Percentiles rank a stretch among this genome's conserved stretches.
phyloP scores from a whole-genome alignment of 306 rosid genomes.

The Trichosanthes truncata region DNA sequence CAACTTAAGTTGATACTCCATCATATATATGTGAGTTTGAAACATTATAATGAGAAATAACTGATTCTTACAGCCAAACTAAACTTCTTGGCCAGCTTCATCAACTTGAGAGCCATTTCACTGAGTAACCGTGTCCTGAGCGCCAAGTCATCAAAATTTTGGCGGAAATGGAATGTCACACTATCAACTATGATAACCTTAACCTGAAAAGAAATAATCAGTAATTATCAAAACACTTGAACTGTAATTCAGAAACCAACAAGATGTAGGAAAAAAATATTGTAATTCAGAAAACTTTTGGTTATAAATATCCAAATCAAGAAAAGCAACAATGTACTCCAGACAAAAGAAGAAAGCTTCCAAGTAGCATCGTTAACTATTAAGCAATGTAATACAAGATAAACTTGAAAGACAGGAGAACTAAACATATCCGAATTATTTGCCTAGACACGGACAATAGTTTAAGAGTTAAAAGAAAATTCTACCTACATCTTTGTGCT shows the following conservation, averaged over 20 bases:
- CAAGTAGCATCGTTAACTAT: not conserved
- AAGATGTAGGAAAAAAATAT: not conserved
- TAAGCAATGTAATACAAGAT: not conserved
- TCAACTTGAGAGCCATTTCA: constrained; percentile 85
- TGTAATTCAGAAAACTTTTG: not conserved
- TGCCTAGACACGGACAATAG: not conserved
- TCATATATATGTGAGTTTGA: not conserved
- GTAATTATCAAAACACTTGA: not conserved
- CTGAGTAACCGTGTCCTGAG: constrained; percentile 75
- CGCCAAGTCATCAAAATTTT: constrained; percentile 85
- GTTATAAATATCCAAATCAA: not conserved
- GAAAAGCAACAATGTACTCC: not conserved
- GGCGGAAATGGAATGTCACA: constrained; percentile 91
- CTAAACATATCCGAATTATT: not conserved
- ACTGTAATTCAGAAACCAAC: not conserved
- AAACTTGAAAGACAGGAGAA: not conserved
- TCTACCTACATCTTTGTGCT: constrained; percentile 71
- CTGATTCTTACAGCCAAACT: constrained; percentile 55
- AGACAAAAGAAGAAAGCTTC: not conserved
- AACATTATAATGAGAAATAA: constrained; percentile 14
- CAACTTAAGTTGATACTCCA: not conserved
- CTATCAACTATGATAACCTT: constrained; percentile 78
- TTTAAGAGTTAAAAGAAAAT: not conserved
- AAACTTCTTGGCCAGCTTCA: constrained; percentile 64
- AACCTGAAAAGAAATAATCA: constrained; percentile 35